Evolutionary conservation across 2,329 filamentous ascomycete species (phyloP).

Genomic region (Sordariomycetes sp.): DNA sequence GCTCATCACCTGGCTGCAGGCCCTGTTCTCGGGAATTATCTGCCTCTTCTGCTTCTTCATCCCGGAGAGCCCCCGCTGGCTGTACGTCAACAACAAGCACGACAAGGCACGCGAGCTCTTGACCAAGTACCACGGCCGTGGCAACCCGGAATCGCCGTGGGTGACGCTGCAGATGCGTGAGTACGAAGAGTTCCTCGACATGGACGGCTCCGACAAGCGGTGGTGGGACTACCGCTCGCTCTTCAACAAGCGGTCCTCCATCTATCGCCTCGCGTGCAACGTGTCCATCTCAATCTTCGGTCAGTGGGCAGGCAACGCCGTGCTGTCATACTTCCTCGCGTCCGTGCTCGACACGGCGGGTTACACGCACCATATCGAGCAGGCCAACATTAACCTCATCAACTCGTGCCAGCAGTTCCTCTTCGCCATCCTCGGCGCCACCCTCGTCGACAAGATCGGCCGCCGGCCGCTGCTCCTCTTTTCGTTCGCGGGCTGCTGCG

Average conservation of each 20-base stretch:
- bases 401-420: slow-evolving; percentile 35
- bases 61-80: slow-evolving; percentile 28
- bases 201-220: slow-evolving; percentile 28
- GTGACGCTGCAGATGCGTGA: slow-evolving; percentile 30
- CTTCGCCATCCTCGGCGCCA: slow-evolving; percentile 33
- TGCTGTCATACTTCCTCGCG: slow-evolving; percentile 33
- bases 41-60: slow-evolving; percentile 19
- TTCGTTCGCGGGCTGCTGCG: slow-evolving; percentile 30
- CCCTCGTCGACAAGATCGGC: slow-evolving; percentile 33
- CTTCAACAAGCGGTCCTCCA: slow-evolving; percentile 23
- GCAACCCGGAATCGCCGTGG: slow-evolving; percentile 27
- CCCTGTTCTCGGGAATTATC: slow-evolving; percentile 25
- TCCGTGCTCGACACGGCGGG: slow-evolving; percentile 37
- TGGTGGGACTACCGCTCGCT: slow-evolving; percentile 34
- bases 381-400: slow-evolving; percentile 37
- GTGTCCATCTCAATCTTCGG: slow-evolving; percentile 26
- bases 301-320: slow-evolving; percentile 30
- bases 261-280: slow-evolving; percentile 26
- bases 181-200: slow-evolving; percentile 25
- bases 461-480: slow-evolving; percentile 38
- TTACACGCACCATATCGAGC: slow-evolving; percentile 19
- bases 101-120: slow-evolving; percentile 21
- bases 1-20: slow-evolving; percentile 28
- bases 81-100: slow-evolving; percentile 23
- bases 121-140: slow-evolving; percentile 28